phyloP scores from a whole-genome alignment of 2,329 filamentous ascomycete genomes.

The Apiospora koreana region DNA sequence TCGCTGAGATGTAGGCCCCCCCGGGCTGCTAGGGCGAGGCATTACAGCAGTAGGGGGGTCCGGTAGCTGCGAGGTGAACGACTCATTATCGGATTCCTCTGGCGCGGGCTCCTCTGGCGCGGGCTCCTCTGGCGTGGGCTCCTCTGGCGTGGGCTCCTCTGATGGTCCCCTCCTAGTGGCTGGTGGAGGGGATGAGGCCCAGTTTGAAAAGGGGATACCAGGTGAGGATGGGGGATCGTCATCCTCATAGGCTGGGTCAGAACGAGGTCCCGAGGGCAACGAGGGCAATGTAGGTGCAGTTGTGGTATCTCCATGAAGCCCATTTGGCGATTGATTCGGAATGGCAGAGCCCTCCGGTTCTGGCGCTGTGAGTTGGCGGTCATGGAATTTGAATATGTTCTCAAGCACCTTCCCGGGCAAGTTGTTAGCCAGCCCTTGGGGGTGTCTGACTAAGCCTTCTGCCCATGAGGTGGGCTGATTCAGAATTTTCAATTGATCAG shows the following conservation, averaged over 20 bases:
- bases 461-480: conserved; percentile 43
- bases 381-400: conserved; percentile 12
- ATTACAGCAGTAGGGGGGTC: neutral
- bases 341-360: neutral
- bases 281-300: neutral
- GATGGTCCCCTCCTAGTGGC: neutral
- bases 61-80: neutral
- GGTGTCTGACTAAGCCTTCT: conserved; percentile 19
- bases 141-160: neutral
- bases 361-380: neutral
- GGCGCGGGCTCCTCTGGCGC: neutral
- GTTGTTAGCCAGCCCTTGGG: conserved; percentile 31
- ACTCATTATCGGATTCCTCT: neutral
- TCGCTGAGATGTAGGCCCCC: neutral
- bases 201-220: neutral
- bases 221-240: neutral
- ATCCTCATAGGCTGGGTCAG: neutral
- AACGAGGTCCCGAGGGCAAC: neutral
- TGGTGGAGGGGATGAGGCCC: conserved; percentile 2
- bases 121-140: neutral
- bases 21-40: neutral
- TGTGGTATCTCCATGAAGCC: neutral
- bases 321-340: neutral
- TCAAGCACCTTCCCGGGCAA: conserved; percentile 35
- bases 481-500: conserved; percentile 51